Conservation (phyloP, 129 eudicot species). For the Logfia minima region DNA sequence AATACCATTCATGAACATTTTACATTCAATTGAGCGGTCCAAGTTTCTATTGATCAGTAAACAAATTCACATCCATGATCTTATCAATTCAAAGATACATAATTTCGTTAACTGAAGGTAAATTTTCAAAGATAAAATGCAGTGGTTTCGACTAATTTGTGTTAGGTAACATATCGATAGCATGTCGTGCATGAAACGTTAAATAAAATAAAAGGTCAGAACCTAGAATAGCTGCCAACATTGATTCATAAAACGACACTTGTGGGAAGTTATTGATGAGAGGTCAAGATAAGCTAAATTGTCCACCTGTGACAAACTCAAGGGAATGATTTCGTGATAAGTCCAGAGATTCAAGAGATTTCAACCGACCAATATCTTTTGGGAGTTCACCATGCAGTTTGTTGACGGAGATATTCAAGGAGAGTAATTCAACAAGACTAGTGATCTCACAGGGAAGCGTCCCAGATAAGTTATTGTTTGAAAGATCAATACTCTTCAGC, state of each 20-base stretch:
- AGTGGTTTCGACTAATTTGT: too few relatives aligned
- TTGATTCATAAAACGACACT: too few relatives aligned
- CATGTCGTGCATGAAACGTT: too few relatives aligned
- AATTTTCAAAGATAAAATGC: too few relatives aligned
- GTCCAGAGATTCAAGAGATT: slow-evolving; percentile 27
- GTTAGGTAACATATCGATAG: too few relatives aligned
- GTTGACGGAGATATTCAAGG: slow-evolving; percentile 28
- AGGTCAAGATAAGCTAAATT: slow-evolving; percentile 24
- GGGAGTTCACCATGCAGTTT: slow-evolving; percentile 26
- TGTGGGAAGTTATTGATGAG: slow-evolving; percentile 37
- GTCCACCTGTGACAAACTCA: slow-evolving; percentile 4
- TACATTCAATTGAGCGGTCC: not conserved
- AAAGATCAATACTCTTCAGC: slow-evolving; percentile 35
- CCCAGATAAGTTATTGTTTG: slow-evolving; percentile 22
- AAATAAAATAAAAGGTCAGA: too few relatives aligned
- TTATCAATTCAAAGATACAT: too few relatives aligned
- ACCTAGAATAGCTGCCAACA: slow-evolving; percentile 11
- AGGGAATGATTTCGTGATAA: slow-evolving; percentile 34
- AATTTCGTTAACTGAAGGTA: too few relatives aligned
- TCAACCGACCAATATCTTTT: slow-evolving; percentile 20
- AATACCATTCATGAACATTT: not conserved
- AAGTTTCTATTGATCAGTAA: not conserved
- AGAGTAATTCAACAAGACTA: slow-evolving; percentile 13
- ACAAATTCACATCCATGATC: not conserved
- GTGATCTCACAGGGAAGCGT: slow-evolving; percentile 18